These are phyloP conservation scores for Penicillium oxalicum DNA, from an alignment of 2,329 filamentous ascomycete genomes.

Conservation along the genomic window DNA sequence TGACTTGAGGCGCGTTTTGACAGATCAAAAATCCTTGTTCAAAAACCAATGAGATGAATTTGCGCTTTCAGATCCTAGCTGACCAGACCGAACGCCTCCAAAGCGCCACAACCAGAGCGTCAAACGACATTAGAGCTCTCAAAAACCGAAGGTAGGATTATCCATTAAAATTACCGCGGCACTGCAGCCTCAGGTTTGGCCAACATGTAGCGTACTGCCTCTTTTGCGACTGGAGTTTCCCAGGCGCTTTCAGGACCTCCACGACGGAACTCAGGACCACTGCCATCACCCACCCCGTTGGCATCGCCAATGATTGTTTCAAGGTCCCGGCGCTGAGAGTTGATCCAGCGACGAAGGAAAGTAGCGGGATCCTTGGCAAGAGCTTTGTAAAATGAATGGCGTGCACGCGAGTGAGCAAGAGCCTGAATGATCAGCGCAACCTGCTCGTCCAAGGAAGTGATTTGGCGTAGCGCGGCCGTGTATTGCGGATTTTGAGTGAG, in stretches of 20 bases:
- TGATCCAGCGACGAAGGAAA: conserved; percentile 83
- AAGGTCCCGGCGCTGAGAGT: conserved; percentile 82
- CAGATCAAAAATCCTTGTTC: neutral
- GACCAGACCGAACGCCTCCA: conserved; percentile 19
- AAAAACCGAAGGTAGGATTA: neutral
- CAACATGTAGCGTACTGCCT: conserved; percentile 58
- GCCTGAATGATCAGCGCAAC: conserved; percentile 77
- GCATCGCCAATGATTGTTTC: conserved; percentile 83
- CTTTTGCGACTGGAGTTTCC: conserved; percentile 56
- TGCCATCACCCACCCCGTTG: conserved; percentile 49
- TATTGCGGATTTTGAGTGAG: conserved; percentile 66
- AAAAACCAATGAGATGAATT: neutral
- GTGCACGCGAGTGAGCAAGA: conserved; percentile 76
- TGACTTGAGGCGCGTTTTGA: neutral
- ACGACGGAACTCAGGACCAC: conserved; percentile 40
- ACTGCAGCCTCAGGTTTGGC: conserved; percentile 41
- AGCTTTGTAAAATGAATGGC: conserved; percentile 78
- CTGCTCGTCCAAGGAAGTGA: conserved; percentile 74
- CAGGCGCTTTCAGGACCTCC: conserved; percentile 56
- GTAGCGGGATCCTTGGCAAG: conserved; percentile 74
- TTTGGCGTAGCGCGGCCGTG: conserved; percentile 66
- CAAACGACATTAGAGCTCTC: conserved; percentile 8
- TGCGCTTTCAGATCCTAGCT: conserved; percentile 16
- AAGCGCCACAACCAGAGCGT: conserved; percentile 21
- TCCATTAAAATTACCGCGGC: conserved; percentile 18